phyloP scores from a whole-genome alignment of 139 green algal genomes.

The Micractinium conductrix region DNA sequence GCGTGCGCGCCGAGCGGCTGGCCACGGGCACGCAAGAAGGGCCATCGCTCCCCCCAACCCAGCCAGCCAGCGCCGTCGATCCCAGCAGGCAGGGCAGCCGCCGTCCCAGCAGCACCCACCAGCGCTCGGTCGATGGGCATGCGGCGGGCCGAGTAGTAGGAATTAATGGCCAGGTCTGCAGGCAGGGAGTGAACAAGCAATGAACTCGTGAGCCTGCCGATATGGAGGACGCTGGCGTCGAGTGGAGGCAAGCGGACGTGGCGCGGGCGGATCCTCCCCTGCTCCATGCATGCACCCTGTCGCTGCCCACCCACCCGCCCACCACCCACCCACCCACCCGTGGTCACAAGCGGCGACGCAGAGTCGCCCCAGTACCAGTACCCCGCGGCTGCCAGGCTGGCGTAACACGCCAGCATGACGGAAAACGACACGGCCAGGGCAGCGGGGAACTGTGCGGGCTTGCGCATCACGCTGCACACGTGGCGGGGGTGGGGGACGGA shows the following conservation, averaged over 20 bases:
- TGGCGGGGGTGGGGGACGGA: not conserved
- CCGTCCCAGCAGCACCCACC: slow-evolving; percentile 39
- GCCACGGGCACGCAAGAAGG: no score
- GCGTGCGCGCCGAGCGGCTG: not conserved
- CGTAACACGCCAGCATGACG: slow-evolving; percentile 55
- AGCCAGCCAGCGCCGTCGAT: not conserved
- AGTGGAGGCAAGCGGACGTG: no score
- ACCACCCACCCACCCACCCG: no score
- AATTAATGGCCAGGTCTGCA: slow-evolving; percentile 53
- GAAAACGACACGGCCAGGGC: slow-evolving; percentile 48
- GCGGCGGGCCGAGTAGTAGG: slow-evolving; percentile 28
- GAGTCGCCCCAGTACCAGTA: slow-evolving; percentile 60
- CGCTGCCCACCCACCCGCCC: no score
- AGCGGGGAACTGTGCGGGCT: slow-evolving; percentile 37
- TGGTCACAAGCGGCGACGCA: slow-evolving; percentile 43
- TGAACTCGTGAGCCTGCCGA: no score
- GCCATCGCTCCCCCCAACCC: not conserved
- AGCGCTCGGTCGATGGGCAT: slow-evolving; percentile 67
- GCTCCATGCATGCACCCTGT: no score
- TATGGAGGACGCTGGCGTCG: no score
- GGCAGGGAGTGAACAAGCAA: no score
- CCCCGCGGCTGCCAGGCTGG: slow-evolving; percentile 40
- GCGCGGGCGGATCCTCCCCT: no score
- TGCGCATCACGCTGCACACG: slow-evolving; percentile 44
- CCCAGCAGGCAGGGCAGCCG: slow-evolving; percentile 1